Evolutionary conservation across 352 stramenopile genomes (phyloP).

Genomic region (Globisporangium heterothallicum): DNA sequence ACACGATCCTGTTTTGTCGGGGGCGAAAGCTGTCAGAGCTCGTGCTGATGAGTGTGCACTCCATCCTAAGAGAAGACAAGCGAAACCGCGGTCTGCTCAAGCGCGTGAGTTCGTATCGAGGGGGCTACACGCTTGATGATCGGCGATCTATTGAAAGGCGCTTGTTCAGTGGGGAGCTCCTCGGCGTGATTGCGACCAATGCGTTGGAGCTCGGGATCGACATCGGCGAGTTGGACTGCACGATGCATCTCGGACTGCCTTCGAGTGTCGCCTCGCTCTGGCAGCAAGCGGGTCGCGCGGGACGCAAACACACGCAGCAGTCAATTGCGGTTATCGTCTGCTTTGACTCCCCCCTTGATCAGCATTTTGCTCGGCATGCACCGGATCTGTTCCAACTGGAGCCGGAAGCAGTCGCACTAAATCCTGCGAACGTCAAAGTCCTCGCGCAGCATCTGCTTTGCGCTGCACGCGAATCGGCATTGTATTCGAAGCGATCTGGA

Average conservation of each 20-base stretch:
- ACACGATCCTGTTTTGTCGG: slow-evolving; percentile 95
- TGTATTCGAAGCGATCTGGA: slow-evolving; percentile 68
- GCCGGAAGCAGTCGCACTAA: slow-evolving; percentile 79
- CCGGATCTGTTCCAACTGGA: slow-evolving; percentile 60
- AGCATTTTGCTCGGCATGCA: slow-evolving; percentile 79
- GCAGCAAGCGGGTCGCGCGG: slow-evolving; percentile 95
- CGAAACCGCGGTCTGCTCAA: slow-evolving; percentile 43
- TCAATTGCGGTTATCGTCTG: slow-evolving; percentile 93
- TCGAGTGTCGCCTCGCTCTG: slow-evolving; percentile 91
- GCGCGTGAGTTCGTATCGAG: slow-evolving; percentile 92
- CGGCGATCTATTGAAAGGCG: slow-evolving; percentile 91
- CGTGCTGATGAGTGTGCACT: slow-evolving; percentile 84
- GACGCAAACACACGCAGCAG: slow-evolving; percentile 65
- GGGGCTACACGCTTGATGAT: slow-evolving; percentile 92
- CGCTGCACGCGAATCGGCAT: slow-evolving; percentile 88
- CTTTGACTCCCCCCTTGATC: slow-evolving; percentile 93
- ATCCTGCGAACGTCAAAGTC: slow-evolving; percentile 83
- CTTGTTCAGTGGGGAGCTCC: slow-evolving; percentile 93
- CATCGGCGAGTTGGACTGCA: slow-evolving; percentile 92
- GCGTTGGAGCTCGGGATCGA: slow-evolving; percentile 98
- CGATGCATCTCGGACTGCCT: slow-evolving; percentile 95
- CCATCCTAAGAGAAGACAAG: slow-evolving; percentile 40
- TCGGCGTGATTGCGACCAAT: slow-evolving; percentile 95
- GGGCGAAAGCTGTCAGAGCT: slow-evolving; percentile 92
- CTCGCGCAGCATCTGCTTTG: slow-evolving; percentile 92